Evolutionary conservation across 352 stramenopile genomes (phyloP), one percentile per base, ranked within the genome.

Genomic region (Phytophthora syringae): DNA sequence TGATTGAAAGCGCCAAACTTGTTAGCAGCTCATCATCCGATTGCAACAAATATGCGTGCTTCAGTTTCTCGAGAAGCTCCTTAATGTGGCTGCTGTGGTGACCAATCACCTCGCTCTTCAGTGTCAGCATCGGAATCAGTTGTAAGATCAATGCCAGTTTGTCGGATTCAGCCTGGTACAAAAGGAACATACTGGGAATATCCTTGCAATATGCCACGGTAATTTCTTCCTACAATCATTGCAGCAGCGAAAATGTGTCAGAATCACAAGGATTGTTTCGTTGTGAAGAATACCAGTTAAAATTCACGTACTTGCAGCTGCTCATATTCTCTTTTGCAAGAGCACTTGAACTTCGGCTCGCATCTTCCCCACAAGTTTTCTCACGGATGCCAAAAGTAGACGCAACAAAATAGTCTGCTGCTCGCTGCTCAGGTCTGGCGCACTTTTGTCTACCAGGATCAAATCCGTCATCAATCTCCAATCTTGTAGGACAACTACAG

Each of bases 341-440:
- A 30, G 44, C 43, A 53, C 43, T 70, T n/a, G 27, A 30, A 24
- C 54, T 40, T 59, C 73, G 70, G 3, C 76, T 76, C 2, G 28
- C 30, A 22, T 79, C 60, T 36, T 76, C 64, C 7, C 56, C 12
- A 82, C 68, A 24, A 93, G 70, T 58, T 92, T 93, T 32, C 67
- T 73, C n/a, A 95, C 59, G 1, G 83, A 79, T 7, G 81, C 80
- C 27, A 93, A 75, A 28, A 95, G 72, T 20, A 96, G 52, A 2
- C 82, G 77, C 54, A 96, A 72, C 21, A 96, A 52, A 16, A 96
- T 83, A 11, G 87, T 86, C 51, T 94, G 87, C 32, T 96, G 88
- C 16, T 95, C 78, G 22, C 68, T 89, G 11, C 80, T 93, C 7
- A 96, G 56, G 22, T 94, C 84, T 20, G 88, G 88, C 11, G 85